Base-by-base conservation (phyloP, 805 yeast species). In the Schizosaccharomyces cryophilus region DNA sequence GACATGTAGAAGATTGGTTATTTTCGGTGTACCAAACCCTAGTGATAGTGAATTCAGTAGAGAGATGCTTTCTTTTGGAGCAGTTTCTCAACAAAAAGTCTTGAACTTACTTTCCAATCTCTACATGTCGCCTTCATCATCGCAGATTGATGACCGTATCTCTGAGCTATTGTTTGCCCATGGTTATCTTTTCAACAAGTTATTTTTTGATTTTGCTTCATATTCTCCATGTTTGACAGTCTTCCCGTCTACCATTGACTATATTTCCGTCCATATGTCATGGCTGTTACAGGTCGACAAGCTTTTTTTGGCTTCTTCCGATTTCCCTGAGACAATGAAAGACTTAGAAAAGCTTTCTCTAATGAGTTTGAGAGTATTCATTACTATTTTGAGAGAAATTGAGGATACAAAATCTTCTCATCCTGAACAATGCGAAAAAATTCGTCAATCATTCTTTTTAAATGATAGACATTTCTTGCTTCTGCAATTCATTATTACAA, bases 1-100 rank as follows among this genome's bases (percentile, higher is more conserved):
- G 70, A 81, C 80, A 35, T 70, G 85, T 38, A 75, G 95, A 65
- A 75, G 95, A 63, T 75, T 85, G 21, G 75, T 87, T 2, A 82
- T 82, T 1, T 90, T 84, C 67, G 35, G 66, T n/a, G 21, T 45
- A 5, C 51, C 21, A 45, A 45, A 45, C 13, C 51, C 51, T 11
- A 45, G 51, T 45, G 51, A 45, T 19, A 45, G 51, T 45, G 24
- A 45, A 2, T 4, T 45, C 13, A 45, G 51, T 17, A 24, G 17
- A 24, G 26, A 24, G 9, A 45, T 45, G 51, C 26, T 45, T 19
- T 4, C 51, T 45, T 45, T 45, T n/a, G 21, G 51, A 5, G 51
- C 51, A 1, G 51, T 45, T 2, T 24, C 21, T n/a, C 51, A 45
- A 9, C 51, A 24, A 45, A 45, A 45, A n/a, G 26, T 45, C 13